Conservation (phyloP, 805 yeast species). For the Monosporozyma aerobia region DNA sequence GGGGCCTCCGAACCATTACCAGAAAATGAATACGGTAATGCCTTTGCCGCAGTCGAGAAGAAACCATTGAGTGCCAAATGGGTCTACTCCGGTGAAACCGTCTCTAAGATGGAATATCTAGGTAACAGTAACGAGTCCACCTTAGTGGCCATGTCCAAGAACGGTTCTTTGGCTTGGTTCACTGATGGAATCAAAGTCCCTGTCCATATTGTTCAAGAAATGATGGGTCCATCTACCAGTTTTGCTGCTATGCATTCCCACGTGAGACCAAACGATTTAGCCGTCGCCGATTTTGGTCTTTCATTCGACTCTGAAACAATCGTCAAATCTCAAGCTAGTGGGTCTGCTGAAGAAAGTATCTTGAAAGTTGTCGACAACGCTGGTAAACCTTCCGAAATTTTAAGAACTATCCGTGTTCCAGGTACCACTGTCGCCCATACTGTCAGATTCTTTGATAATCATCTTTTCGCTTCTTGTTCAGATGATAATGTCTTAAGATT, state of each 20-base stretch:
- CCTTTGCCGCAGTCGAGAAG: constrained; percentile 41
- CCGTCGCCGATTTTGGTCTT: constrained; percentile 24
- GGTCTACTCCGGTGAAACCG: constrained; percentile 26
- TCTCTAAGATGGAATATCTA: constrained; percentile 21
- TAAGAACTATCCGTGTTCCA: constrained; percentile 22
- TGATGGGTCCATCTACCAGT: constrained; percentile 26
- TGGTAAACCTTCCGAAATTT: constrained; percentile 24
- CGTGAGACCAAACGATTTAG: constrained; percentile 14
- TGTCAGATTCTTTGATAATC: constrained; percentile 26
- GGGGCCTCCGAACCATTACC: constrained; percentile 9
- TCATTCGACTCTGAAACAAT: constrained; percentile 20
- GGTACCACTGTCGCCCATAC: constrained; percentile 25
- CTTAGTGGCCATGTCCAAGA: constrained; percentile 24
- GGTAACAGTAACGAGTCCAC: constrained; percentile 33
- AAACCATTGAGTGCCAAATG: constrained; percentile 18
- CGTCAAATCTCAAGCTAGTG: constrained; percentile 25
- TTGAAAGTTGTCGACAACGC: constrained; percentile 26
- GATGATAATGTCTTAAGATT: constrained; percentile 27
- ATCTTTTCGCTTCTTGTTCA: constrained; percentile 26
- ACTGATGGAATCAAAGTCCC: constrained; percentile 25
- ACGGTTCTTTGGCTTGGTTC: constrained; percentile 30
- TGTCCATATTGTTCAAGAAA: constrained; percentile 26
- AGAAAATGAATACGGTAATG: constrained; percentile 41
- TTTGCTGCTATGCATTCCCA: constrained; percentile 25
- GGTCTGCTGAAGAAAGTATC: constrained; percentile 23